Percentiles rank a stretch among this genome's conserved stretches.
phyloP scores from a whole-genome alignment of 2,329 filamentous ascomycete genomes.

The Calonectria leucothoes region DNA sequence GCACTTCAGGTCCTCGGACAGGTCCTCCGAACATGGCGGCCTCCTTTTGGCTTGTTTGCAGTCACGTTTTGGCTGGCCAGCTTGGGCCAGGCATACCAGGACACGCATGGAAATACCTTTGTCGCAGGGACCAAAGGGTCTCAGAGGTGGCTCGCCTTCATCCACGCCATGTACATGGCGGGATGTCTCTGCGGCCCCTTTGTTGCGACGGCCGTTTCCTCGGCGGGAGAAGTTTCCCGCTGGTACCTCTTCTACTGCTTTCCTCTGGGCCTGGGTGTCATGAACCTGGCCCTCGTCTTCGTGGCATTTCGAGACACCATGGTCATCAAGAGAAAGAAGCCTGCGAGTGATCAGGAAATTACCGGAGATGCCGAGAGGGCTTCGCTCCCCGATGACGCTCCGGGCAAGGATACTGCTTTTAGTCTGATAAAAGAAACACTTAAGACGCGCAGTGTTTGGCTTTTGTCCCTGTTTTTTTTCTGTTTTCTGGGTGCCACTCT shows the following conservation, averaged over 20 bases:
- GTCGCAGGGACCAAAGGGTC: conserved; percentile 62
- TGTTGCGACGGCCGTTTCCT: conserved; percentile 62
- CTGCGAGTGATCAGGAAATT: not conserved
- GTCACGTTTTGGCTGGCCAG: conserved; percentile 69
- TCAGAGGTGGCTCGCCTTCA: conserved; percentile 71
- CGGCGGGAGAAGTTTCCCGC: conserved; percentile 43
- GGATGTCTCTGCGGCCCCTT: conserved; percentile 70
- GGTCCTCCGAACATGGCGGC: conserved; percentile 64
- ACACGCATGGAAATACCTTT: conserved; percentile 72
- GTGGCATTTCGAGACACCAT: conserved; percentile 63
- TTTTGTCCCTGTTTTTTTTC: conserved; percentile 72
- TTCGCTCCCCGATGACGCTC: not conserved
- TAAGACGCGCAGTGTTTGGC: conserved; percentile 62
- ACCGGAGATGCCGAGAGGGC: conserved; percentile 10
- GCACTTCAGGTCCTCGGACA: conserved; percentile 65
- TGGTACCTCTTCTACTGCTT: conserved; percentile 70
- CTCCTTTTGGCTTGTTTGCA: conserved; percentile 68
- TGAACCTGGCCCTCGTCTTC: conserved; percentile 61
- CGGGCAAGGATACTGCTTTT: conserved; percentile 49
- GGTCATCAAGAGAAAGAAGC: conserved; percentile 39
- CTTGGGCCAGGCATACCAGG: conserved; percentile 72
- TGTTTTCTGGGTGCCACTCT: conserved; percentile 68
- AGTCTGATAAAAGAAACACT: conserved; percentile 59
- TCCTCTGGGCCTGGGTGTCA: conserved; percentile 62
- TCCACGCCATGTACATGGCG: conserved; percentile 71